These are phyloP conservation scores for Aspergillus kassunensis DNA, from an alignment of 495 filamentous ascomycete genomes.

Conservation along the genomic window DNA sequence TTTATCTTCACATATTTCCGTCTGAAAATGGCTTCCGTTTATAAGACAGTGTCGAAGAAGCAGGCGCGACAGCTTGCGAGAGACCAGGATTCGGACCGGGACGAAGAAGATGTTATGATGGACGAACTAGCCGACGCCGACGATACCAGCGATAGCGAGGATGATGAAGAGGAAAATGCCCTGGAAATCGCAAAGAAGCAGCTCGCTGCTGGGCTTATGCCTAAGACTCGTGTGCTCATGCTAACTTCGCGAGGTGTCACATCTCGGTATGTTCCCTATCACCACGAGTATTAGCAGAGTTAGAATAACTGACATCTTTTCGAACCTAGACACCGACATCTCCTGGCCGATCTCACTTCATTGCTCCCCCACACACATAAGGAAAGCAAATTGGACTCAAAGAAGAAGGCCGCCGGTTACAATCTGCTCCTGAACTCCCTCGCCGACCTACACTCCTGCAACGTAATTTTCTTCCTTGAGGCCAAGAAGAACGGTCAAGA, in stretches of 20 bases:
- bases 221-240: constrained; percentile 74
- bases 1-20: neutral
- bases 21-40: constrained; percentile 81
- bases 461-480: constrained; percentile 96
- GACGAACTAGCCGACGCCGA: constrained; percentile 38
- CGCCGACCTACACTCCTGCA: constrained; percentile 97
- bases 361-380: constrained; percentile 90
- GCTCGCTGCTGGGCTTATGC: constrained; percentile 41
- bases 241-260: constrained; percentile 87
- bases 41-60: constrained; percentile 82
- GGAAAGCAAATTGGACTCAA: constrained; percentile 95
- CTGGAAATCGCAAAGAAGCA: constrained; percentile 36
- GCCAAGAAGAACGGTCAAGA: constrained; percentile 86
- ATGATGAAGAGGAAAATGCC: constrained; percentile 36
- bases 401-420: constrained; percentile 66
- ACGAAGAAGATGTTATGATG: constrained; percentile 39
- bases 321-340: constrained; percentile 72
- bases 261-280: constrained; percentile 59
- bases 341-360: constrained; percentile 82
- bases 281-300: neutral
- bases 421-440: constrained; percentile 92
- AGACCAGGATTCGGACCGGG: constrained; percentile 29
- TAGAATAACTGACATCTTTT: constrained; percentile 1
- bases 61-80: constrained; percentile 28
- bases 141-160: constrained; percentile 47